These are phyloP conservation scores for Bryum argenteum DNA, from an alignment of 225 moss, liverwort and hornwort genomes.

Conservation along the genomic window DNA sequence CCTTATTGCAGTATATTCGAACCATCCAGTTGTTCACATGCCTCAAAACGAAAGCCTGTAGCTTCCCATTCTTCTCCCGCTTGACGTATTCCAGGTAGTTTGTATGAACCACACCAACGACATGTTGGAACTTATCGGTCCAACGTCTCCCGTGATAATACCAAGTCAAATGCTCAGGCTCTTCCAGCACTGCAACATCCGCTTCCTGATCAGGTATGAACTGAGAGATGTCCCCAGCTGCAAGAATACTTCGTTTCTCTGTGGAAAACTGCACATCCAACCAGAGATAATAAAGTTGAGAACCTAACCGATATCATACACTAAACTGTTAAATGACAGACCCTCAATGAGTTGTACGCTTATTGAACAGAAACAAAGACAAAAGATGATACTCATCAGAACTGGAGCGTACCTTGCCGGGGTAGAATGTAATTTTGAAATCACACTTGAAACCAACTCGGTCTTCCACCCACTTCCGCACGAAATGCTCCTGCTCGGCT, in stretches of 20 bases:
- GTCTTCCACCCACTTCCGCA: conserved; percentile 83
- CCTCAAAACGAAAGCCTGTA: conserved; percentile 75
- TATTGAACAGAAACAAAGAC: background rate
- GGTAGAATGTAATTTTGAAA: conserved; percentile 93
- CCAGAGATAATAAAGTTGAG: conserved; percentile 20
- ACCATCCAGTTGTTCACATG: conserved; percentile 85
- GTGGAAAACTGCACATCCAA: conserved; percentile 73
- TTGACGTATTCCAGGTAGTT: conserved; percentile 94
- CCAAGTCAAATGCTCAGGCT: conserved; percentile 96
- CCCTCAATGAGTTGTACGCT: conserved; percentile 2
- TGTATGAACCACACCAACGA: conserved; percentile 95
- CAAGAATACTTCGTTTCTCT: conserved; percentile 86
- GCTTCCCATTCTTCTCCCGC: conserved; percentile 79
- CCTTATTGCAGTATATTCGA: conserved; percentile 85
- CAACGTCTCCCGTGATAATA: conserved; percentile 92
- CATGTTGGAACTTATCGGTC: conserved; percentile 94
- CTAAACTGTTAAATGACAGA: background rate
- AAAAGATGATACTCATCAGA: background rate
- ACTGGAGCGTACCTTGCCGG: conserved; percentile 68
- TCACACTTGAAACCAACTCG: conserved; percentile 86
- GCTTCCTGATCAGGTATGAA: conserved; percentile 89
- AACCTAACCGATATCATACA: background rate
- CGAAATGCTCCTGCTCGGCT: conserved; percentile 76
- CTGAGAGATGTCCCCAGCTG: conserved; percentile 85
- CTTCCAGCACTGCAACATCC: conserved; percentile 91